Conservation (phyloP, 2,329 filamentous ascomycete genomes). For the Exophiala sideris region DNA sequence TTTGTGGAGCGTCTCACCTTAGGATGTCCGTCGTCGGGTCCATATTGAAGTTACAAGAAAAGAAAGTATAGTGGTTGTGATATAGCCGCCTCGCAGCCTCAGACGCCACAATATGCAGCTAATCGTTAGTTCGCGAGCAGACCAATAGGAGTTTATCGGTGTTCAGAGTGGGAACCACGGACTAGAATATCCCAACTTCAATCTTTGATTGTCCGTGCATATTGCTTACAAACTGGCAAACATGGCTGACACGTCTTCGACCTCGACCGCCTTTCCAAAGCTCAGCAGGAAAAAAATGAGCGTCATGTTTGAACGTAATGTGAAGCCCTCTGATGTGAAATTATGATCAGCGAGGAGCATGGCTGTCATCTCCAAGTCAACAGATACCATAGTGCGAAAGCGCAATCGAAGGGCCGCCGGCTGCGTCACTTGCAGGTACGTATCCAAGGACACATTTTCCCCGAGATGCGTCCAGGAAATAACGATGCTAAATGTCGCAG, state of each 20-base stretch:
- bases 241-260: too few relatives aligned
- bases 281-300: too few relatives aligned
- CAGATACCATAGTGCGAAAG: not conserved
- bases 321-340: not conserved
- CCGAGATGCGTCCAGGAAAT: not conserved
- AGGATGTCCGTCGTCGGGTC: too few relatives aligned
- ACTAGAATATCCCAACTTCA: too few relatives aligned
- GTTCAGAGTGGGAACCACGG: not conserved
- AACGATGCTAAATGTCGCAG: not conserved
- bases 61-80: not conserved
- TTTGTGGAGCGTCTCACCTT: too few relatives aligned
- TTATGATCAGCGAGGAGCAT: not conserved
- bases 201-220: too few relatives aligned
- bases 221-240: too few relatives aligned
- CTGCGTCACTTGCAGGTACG: slow-evolving; percentile 25
- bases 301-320: too few relatives aligned
- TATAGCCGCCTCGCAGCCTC: not conserved
- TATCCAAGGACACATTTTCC: not conserved
- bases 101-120: slow-evolving; percentile 13
- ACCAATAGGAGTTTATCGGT: slow-evolving; percentile 12
- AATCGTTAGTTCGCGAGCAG: slow-evolving; percentile 18
- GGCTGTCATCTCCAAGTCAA: not conserved
- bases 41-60: too few relatives aligned
- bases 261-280: too few relatives aligned
- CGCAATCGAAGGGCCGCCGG: slow-evolving; percentile 9